These are phyloP conservation scores for Aspergillus nidulans DNA, from an alignment of 495 filamentous ascomycete genomes.

Conservation along the genomic window DNA sequence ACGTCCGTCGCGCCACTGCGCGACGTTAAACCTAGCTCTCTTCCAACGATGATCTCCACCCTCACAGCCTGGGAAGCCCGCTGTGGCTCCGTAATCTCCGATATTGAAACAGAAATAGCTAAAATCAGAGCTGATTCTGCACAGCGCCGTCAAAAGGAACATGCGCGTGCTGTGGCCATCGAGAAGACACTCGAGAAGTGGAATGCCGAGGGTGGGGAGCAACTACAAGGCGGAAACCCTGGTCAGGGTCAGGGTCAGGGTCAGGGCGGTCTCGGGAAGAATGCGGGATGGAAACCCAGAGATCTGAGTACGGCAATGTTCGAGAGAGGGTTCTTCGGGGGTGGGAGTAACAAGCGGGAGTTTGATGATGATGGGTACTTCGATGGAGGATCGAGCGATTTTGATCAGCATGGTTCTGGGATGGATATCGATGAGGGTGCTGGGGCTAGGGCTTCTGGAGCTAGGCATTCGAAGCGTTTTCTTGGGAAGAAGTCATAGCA, in stretches of 20 bases:
- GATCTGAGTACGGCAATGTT: conserved; percentile 16
- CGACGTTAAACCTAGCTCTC: conserved; percentile 67
- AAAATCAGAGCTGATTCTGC: conserved; percentile 52
- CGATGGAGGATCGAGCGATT: conserved; percentile 42
- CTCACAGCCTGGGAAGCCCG: conserved; percentile 71
- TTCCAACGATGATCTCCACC: conserved; percentile 60
- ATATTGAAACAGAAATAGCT: conserved; percentile 68
- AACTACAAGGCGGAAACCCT: background rate
- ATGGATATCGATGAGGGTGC: conserved; percentile 46
- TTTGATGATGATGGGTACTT: conserved; percentile 43
- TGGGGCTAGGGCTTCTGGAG: conserved; percentile 24
- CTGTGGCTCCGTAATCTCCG: conserved; percentile 67
- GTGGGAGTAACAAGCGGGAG: conserved; percentile 40
- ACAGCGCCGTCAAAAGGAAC: conserved; percentile 46
- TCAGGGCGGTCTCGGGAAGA: conserved; percentile 3
- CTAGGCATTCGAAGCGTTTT: conserved; percentile 38
- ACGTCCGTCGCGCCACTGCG: conserved; percentile 78
- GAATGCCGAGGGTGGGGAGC: conserved; percentile 13
- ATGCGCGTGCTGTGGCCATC: conserved; percentile 40
- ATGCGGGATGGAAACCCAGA: conserved; percentile 23
- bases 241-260: background rate
- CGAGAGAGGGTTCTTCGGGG: conserved; percentile 25
- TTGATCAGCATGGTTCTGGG: conserved; percentile 54
- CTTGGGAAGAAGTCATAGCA: conserved; percentile 36
- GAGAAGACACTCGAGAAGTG: conserved; percentile 39